Percentiles rank a stretch among this genome's conserved stretches.
Evolutionary conservation across 2,329 filamentous ascomycete species (phyloP).

Genomic region (Graphilbum ipis-grandicollis): DNA sequence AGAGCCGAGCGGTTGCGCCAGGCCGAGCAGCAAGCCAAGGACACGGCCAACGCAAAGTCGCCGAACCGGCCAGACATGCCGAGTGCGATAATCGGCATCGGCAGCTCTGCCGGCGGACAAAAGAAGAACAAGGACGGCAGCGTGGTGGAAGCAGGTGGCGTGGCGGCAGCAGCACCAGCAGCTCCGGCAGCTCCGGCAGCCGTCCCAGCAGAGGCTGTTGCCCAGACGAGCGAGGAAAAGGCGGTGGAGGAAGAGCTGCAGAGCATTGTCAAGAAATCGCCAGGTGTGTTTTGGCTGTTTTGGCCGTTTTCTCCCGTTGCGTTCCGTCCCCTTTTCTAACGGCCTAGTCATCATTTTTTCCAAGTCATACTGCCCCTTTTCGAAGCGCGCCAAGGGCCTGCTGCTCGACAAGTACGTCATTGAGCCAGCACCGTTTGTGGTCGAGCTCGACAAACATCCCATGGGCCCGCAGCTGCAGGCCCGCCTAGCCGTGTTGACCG

Average conservation of each 20-base stretch:
- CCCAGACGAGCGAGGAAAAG: conserved; percentile 39
- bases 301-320: too few relatives aligned
- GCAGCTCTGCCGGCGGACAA: conserved; percentile 37
- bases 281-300: conserved; percentile 37
- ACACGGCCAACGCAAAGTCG: conserved; percentile 49
- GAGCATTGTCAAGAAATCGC: conserved; percentile 64
- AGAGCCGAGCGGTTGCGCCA: conserved; percentile 47
- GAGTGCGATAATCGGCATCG: conserved; percentile 38
- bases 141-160: conserved; percentile 23
- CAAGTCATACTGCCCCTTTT: conserved; percentile 82
- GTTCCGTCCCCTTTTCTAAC: too few relatives aligned
- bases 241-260: conserved; percentile 57
- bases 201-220: conserved; percentile 13
- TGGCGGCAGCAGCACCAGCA: conserved; percentile 35
- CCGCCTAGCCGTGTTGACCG: conserved; percentile 54
- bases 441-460: conserved; percentile 74
- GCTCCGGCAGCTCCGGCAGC: conserved; percentile 19
- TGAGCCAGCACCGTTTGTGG: conserved; percentile 64
- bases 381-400: conserved; percentile 68
- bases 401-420: conserved; percentile 76
- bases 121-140: conserved; percentile 25
- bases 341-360: conserved; percentile 95
- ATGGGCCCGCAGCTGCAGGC: conserved; percentile 59
- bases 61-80: conserved; percentile 42
- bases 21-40: conserved; percentile 52